Conservation (phyloP, 2,329 filamentous ascomycete species). For the Clonostachys rhizophaga region DNA sequence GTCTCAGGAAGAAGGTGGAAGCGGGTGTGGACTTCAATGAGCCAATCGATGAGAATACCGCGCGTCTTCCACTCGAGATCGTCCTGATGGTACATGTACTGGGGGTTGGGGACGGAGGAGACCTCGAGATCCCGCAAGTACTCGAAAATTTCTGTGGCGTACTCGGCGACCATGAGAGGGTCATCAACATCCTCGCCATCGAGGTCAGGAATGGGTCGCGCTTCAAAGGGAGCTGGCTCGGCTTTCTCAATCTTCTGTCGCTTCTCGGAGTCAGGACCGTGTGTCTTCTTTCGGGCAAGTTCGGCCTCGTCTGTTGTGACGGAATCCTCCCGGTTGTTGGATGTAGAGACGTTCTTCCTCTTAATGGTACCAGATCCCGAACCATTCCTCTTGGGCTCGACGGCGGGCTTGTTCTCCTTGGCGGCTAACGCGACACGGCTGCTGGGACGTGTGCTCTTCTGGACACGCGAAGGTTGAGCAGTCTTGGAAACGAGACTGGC, state of each 20-base stretch:
- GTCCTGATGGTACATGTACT: constrained; percentile 93
- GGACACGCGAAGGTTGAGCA: constrained; percentile 74
- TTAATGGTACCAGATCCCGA: constrained; percentile 70
- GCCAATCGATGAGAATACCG: constrained; percentile 94
- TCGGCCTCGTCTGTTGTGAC: constrained; percentile 57
- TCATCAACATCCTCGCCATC: constrained; percentile 88
- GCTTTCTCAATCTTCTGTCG: constrained; percentile 13
- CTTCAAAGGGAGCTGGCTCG: constrained; percentile 9
- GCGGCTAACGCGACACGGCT: constrained; percentile 57
- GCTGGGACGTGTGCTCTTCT: constrained; percentile 60
- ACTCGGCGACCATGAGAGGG: constrained; percentile 96
- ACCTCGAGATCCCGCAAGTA: constrained; percentile 85
- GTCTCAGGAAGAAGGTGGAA: constrained; percentile 96
- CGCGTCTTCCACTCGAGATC: constrained; percentile 99
- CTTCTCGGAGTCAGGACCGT: constrained; percentile 49
- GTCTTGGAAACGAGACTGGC: constrained; percentile 73
- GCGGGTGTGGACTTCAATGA: constrained; percentile 95
- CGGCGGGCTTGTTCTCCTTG: constrained; percentile 64
- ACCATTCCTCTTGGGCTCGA: constrained; percentile 66
- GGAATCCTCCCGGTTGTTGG: constrained; percentile 46
- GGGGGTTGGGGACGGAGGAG: constrained; percentile 75
- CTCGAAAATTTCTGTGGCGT: constrained; percentile 95
- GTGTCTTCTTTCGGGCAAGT: constrained; percentile 62
- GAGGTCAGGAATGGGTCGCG: constrained; percentile 37
- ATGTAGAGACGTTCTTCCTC: constrained; percentile 55